Percentiles rank a stretch among this genome's conserved stretches.
These are phyloP conservation scores for Penicillium verhagenii DNA, from an alignment of 495 filamentous ascomycete genomes.

Conservation along the genomic window DNA sequence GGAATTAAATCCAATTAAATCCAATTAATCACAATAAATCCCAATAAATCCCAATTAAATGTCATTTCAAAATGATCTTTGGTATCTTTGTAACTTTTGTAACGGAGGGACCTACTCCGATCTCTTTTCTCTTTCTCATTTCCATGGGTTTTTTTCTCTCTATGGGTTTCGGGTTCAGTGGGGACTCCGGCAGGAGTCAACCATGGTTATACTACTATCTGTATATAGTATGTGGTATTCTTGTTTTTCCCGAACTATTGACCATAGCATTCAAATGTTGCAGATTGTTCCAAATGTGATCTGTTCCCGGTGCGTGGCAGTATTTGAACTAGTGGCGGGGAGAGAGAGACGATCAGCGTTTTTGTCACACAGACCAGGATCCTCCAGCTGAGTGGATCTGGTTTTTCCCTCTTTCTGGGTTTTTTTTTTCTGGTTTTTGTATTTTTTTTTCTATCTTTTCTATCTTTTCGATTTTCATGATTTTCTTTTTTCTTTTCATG, in stretches of 20 bases:
- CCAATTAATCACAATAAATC: no score
- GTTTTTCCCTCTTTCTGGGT: not conserved
- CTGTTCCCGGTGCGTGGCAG: conserved; percentile 14
- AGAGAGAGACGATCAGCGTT: conserved; percentile 28
- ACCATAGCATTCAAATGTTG: no score
- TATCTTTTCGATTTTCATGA: conserved; percentile 1
- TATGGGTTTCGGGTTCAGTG: no score
- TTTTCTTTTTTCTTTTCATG: no score
- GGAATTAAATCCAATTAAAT: no score
- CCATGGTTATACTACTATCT: not conserved
- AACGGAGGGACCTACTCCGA: no score
- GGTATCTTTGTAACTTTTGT: no score
- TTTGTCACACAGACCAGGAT: conserved; percentile 34
- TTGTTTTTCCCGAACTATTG: not conserved
- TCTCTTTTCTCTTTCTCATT: no score
- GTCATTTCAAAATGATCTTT: no score
- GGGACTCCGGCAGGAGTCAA: not conserved
- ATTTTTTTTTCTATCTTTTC: conserved; percentile 8
- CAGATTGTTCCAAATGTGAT: not conserved
- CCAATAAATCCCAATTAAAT: no score
- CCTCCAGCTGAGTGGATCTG: conserved; percentile 28
- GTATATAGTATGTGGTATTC: no score
- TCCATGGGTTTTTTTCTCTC: not conserved
- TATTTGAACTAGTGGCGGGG: conserved; percentile 19
- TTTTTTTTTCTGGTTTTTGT: not conserved